A percentile compares a stretch with the other conserved stretches of the same genome.
phyloP scores from a whole-genome alignment of 192 early-diverging fungal species.

The Coemansia sp. region DNA sequence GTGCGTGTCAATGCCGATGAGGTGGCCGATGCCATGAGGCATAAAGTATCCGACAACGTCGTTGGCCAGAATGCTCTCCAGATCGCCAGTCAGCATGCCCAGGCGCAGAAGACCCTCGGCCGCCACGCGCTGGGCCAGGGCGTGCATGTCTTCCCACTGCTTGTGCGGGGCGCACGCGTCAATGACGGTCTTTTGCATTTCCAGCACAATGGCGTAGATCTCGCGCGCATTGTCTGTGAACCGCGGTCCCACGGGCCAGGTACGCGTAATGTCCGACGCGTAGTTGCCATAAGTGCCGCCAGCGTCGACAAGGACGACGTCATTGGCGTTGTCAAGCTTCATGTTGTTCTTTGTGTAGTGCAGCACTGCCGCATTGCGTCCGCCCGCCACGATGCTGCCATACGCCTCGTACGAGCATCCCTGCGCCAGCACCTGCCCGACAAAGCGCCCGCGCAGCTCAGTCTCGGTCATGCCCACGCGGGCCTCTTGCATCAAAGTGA shows the following conservation, averaged over 20 bases:
- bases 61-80: conserved; percentile 64
- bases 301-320: conserved; percentile 85
- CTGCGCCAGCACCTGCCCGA: conserved; percentile 68
- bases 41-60: conserved; percentile 81
- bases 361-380: conserved; percentile 75
- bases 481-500: conserved; percentile 72
- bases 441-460: conserved; percentile 79
- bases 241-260: conserved; percentile 78
- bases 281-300: conserved; percentile 81
- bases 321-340: conserved; percentile 47
- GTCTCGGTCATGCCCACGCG: conserved; percentile 70
- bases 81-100: conserved; percentile 74
- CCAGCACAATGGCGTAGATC: conserved; percentile 83
- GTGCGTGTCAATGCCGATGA: conserved; percentile 90
- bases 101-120: conserved; percentile 58
- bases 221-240: conserved; percentile 71
- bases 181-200: conserved; percentile 80
- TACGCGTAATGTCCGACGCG: conserved; percentile 89
- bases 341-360: conserved; percentile 85
- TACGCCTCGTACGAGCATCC: conserved; percentile 82
- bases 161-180: conserved; percentile 67
- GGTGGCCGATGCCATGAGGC: conserved; percentile 92
- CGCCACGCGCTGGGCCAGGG: conserved; percentile 72
- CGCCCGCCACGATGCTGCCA: conserved; percentile 81
- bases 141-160: conserved; percentile 87